A percentile compares a stretch with the other conserved stretches of the same genome.
Evolutionary conservation across 257 asterid genomes (phyloP).

Genomic region (Nicotiana obtusifolia): DNA sequence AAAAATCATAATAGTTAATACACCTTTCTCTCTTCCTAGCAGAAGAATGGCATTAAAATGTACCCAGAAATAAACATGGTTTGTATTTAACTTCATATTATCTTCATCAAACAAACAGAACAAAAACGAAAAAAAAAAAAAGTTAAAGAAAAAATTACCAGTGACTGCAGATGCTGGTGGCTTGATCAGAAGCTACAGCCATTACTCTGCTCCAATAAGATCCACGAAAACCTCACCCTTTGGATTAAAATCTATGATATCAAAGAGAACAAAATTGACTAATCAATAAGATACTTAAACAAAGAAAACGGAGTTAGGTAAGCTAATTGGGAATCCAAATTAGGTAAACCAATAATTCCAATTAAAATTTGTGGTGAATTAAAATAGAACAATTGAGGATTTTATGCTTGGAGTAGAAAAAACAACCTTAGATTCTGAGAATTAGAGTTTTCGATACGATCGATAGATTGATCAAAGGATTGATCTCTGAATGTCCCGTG

Average conservation of each 20-base stretch:
- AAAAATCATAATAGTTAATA: not conserved
- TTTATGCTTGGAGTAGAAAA: not conserved
- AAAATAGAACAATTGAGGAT: not conserved
- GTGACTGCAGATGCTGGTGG: constrained; percentile 74
- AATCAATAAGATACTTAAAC: not conserved
- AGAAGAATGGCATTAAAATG: not conserved
- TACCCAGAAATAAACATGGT: not conserved
- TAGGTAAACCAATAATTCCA: constrained; percentile 3
- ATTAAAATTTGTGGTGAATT: not conserved
- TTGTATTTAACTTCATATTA: not conserved
- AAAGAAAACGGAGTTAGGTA: not conserved
- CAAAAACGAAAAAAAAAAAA: not conserved
- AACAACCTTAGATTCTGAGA: constrained; percentile 8
- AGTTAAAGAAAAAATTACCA: constrained; percentile 31
- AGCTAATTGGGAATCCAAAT: not conserved
- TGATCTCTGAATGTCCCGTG: not conserved
- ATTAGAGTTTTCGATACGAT: not conserved
- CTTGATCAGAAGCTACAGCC: constrained; percentile 66
- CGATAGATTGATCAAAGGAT: not conserved
- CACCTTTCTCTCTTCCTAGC: not conserved
- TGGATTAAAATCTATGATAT: not conserved
- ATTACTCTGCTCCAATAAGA: constrained; percentile 27
- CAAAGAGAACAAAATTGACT: not conserved
- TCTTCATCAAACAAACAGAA: not conserved
- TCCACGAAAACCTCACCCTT: not conserved